Evolutionary conservation across 169 alveolate species (phyloP), one percentile per base, ranked within the genome.

Genomic region (Cryptosporidium sp.): DNA sequence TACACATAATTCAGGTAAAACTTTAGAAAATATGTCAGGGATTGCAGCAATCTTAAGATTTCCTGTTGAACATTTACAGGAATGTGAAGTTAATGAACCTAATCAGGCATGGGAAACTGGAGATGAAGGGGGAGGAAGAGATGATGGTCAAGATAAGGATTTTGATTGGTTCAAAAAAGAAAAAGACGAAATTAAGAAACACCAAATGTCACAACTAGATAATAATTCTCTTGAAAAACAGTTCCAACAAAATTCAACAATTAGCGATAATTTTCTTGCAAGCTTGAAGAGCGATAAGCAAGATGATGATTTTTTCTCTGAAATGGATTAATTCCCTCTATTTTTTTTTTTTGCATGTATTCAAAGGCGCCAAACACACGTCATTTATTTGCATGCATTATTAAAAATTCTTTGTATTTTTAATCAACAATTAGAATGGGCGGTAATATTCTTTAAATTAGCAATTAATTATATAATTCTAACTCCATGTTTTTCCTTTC

Each of bases 21-120:
- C 73, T 37, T 58, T 80, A 14, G 80, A 80, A 18, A 65, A 65
- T 9, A 23, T 80, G 60, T 61, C 89, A 14, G 89, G 89, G n/a
- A 80, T 80, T 37, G 89, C 89, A 21, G 89, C 89, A 3, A 65
- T 80, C 1, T 65, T 80, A 18, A 35, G 89, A 21, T 80, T 80
- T 29, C 80, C 89, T 8, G 44, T 70, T 16, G 60, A 45, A 0
- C 67, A 39, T 45, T 29, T 29, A 14, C 68, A 37, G 5, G 75
- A 62, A 2, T 45, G 26, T 8, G 85, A 71, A 69, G 37, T 7
- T n/a, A 16, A 35, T 45, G 62, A 69, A 2, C 2, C 56, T 14
- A 48, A 48, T 48, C 56, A 48, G 21, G 21, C 23, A 14, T 48
- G 56, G 56, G 56, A 48, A 48, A 48, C 56, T 48, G 56, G 56